Base-by-base conservation (phyloP, 768 basidiomycete species). In the Mycena crocata region DNA sequence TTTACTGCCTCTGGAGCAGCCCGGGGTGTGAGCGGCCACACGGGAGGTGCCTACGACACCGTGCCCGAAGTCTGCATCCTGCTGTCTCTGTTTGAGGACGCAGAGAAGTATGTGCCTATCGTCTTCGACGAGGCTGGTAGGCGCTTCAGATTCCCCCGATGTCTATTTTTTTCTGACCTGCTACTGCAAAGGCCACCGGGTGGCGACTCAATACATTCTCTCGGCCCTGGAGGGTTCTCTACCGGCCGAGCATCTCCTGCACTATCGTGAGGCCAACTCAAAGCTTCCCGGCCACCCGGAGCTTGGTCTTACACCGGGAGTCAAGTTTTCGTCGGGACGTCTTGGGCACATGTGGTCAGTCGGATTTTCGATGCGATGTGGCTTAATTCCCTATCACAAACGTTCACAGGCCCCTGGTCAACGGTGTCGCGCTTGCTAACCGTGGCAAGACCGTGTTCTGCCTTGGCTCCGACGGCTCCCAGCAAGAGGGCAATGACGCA, bases 311-410 rank as follows among this genome's bases (percentile, higher is more conserved):
- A 95, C 94, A 0, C 94, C 94, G n/a, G 94, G 94, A 31, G 88
- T 96, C 79, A 94, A 94, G 79, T 96, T 96, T 81, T 95, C 94
- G 3, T 95, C 94, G 1, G 94, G 94, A n/a, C 91, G 94, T 75
- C 86, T 96, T 23, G 94, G 94, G 2, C 94, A 96, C 78, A 89
- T 95, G 86, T 96, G 94, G 94, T 85, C 68, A 54, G 82, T 75
- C 48, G 63, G 45, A 3, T 40, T 24, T 42, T 48, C 21, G 39
- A 30, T 40, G 8, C 39, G 39, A 46, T 54, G 23, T 21, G 51
- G 37, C 23, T 57, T 61, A 26, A 62, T 63, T 48, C 23, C 44
- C 42, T 51, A 45, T 56, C 52, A 49, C 59, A 50, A 57, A 54
- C 24, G 17, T 57, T 57, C 48, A 1, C 70, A 86, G 85, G 86